phyloP scores from a whole-genome alignment of 164 flowering plant genomes.

The Piper betle region DNA sequence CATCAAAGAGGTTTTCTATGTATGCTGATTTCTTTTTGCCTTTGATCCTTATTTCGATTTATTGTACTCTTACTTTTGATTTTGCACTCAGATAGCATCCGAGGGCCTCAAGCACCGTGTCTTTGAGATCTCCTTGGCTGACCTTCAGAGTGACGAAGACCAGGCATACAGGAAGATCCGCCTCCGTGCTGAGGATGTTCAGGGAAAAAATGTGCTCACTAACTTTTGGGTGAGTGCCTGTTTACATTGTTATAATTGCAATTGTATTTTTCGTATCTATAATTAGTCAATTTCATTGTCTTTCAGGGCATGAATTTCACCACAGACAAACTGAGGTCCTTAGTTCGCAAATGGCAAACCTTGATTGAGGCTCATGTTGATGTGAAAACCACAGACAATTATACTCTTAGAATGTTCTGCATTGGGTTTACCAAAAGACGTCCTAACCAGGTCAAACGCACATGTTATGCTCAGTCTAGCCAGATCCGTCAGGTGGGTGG shows the following conservation, averaged over 20 bases:
- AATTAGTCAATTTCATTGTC: not conserved
- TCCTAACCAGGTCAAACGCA: conserved; percentile 27
- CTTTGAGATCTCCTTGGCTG: conserved; percentile 24
- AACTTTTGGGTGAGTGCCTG: conserved; percentile 19
- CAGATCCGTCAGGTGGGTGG: conserved; percentile 19
- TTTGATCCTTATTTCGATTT: too few species aligned
- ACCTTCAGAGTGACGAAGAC: conserved; percentile 28
- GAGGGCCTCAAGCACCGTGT: conserved; percentile 31
- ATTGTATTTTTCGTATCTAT: not conserved
- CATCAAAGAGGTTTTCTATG: too few species aligned
- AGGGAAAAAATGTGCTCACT: conserved; percentile 28
- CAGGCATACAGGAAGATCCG: conserved; percentile 28
- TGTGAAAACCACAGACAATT: conserved; percentile 30
- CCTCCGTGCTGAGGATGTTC: conserved; percentile 26
- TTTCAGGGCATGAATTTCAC: conserved; percentile 29
- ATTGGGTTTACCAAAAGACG: conserved; percentile 30
- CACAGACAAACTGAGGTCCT: conserved; percentile 27
- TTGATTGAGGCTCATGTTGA: conserved; percentile 33
- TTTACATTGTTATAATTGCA: not conserved
- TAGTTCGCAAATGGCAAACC: conserved; percentile 37
- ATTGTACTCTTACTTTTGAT: too few species aligned
- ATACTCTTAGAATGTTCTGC: conserved; percentile 21
- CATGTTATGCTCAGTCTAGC: conserved; percentile 28
- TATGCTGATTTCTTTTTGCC: too few species aligned
- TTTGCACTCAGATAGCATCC: conserved; percentile 20